These are phyloP conservation scores for Aspergillus ellipticus DNA, from an alignment of 495 filamentous ascomycete genomes.

Conservation along the genomic window DNA sequence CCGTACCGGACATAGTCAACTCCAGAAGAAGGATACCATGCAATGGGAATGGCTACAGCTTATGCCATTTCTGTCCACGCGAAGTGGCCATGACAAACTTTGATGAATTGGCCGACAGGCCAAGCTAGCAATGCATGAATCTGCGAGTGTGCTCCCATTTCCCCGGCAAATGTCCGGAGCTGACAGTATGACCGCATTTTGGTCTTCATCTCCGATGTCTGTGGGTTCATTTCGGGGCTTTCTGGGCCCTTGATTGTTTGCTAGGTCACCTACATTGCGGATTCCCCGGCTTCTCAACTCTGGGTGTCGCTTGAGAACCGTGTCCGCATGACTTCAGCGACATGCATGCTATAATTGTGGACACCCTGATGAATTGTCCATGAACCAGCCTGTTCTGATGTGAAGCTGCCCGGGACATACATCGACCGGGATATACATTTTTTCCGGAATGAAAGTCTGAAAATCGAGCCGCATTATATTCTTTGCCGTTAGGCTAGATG, in stretches of 20 bases:
- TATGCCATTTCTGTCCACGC: not conserved
- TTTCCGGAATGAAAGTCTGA: no score
- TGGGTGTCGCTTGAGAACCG: no score
- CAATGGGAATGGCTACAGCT: not conserved
- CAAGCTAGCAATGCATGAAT: not conserved
- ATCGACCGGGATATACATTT: no score
- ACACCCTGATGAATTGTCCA: no score
- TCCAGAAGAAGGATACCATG: not conserved
- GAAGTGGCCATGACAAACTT: not conserved
- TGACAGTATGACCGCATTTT: not conserved
- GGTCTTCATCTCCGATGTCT: slow-evolving; percentile 10
- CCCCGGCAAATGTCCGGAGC: not conserved
- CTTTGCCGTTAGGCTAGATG: no score
- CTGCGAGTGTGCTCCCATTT: slow-evolving; percentile 10
- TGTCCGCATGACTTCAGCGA: no score
- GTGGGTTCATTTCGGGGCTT: not conserved
- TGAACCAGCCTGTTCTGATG: no score
- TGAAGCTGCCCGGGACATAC: no score
- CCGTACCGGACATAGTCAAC: no score
- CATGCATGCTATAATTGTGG: no score
- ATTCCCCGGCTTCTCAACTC: not conserved
- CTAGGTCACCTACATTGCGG: not conserved
- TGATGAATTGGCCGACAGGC: not conserved
- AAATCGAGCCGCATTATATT: no score
- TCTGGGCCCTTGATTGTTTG: not conserved